Base-by-base conservation (phyloP, 257 asterid genomes). In the Solanum bulbocastanum region DNA sequence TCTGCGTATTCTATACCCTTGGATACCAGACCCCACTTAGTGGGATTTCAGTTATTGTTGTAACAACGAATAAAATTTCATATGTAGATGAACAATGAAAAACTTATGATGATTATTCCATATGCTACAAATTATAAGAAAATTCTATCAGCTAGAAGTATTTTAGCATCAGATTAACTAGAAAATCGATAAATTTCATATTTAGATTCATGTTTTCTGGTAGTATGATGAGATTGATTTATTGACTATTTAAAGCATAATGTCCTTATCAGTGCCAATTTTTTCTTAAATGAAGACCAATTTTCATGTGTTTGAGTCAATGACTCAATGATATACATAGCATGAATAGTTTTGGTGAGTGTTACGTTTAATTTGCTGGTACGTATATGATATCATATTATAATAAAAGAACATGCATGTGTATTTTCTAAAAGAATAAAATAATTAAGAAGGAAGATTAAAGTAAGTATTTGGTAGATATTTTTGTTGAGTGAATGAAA, bases 401-500 rank as follows among this genome's bases (percentile, higher is more conserved):
- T 44, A 2, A 72, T 44, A 49, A 32, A 49, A 30, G 86, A 46
- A 81, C 3, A 81, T 42, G 72, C 72, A 27, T 16, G 69, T 82
- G n/a, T 7, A 69, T 1, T 2, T 66, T 27, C 30, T 30, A 30
- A 22, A 32, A 49, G 49, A 79, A 49, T 66, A 49, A 49, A 82
- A 79, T 49, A 46, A 30, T 44, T 25, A 13, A 39, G 58, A 25
- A 75, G 12, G 58, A 39, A 25, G 2, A 44, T 9, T 49, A 49
- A 82, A 82, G 68, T 20, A 82, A 56, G 44, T 82, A 82, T 49
- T 46, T 82, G 86, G 86, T 82, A 82, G 86, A 82, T 82, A 82
- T 82, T 82, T 82, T 32, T 3, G 86, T 82, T 49, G 69, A 82
- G 86, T 10, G 5, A 62, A 32, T 82, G 44, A 32, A 46, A 82